These are phyloP conservation scores for Umbelopsis vinacea DNA, from an alignment of 192 early-diverging fungal species.

Conservation along the genomic window DNA sequence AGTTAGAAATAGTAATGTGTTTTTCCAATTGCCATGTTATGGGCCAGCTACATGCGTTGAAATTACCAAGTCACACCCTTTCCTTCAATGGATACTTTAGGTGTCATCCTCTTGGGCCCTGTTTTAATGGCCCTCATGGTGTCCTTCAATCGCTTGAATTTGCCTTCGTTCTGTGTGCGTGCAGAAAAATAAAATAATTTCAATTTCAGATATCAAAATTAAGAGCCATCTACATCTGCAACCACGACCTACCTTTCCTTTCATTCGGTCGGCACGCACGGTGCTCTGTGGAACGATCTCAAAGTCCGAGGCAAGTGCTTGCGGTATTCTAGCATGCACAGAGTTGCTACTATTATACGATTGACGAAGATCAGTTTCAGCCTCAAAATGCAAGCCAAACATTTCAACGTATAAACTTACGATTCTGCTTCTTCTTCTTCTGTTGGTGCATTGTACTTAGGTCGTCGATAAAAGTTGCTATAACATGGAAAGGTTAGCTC, in stretches of 20 bases:
- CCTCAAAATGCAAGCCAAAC: neutral
- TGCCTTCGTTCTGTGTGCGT: neutral
- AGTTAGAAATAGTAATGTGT: too few species aligned
- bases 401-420: conserved; percentile 11
- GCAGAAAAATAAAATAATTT: too few species aligned
- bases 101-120: conserved; percentile 35
- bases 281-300: conserved; percentile 47
- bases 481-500: neutral
- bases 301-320: conserved; percentile 39
- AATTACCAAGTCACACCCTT: conserved; percentile 24
- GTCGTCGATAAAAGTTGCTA: conserved; percentile 26
- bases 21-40: too few species aligned
- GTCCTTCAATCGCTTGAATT: conserved; percentile 38
- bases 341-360: conserved; percentile 8
- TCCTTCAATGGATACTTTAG: conserved; percentile 39
- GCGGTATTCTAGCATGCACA: conserved; percentile 40
- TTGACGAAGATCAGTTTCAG: neutral
- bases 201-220: too few species aligned
- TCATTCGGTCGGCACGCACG: conserved; percentile 32
- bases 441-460: conserved; percentile 22
- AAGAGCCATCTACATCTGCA: too few species aligned
- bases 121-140: conserved; percentile 39
- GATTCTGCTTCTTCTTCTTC: conserved; percentile 31
- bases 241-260: conserved; percentile 30
- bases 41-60: too few species aligned